A percentile compares a stretch with the other conserved stretches of the same genome.
Evolutionary conservation across 2,329 filamentous ascomycete genomes (phyloP).

Genomic region (Pyrenochaeta sp.): DNA sequence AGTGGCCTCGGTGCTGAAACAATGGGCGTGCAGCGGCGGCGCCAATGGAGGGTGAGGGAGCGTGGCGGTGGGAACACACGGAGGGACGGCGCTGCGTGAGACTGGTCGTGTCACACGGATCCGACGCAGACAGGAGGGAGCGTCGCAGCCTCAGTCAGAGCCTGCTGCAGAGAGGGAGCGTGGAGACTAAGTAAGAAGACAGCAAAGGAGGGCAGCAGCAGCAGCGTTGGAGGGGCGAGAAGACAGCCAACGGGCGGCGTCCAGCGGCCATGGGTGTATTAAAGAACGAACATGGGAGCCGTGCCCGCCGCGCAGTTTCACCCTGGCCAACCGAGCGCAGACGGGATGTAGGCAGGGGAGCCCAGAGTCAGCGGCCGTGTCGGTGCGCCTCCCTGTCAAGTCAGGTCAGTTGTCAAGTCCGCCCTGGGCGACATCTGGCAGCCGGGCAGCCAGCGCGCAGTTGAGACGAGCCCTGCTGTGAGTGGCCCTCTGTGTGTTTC

Average conservation of each 20-base stretch:
- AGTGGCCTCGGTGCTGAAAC: conserved; percentile 39
- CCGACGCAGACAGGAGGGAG: conserved; percentile 3
- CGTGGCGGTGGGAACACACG: conserved; percentile 28
- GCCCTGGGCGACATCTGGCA: conserved; percentile 7
- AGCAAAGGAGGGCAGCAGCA: too few relatives aligned
- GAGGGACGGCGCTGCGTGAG: conserved; percentile 26
- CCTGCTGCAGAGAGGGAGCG: conserved; percentile 3
- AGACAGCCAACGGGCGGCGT: conserved; percentile 6
- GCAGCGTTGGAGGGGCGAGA: conserved; percentile 2
- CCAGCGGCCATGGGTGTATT: conserved; percentile 8
- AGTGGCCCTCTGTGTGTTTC: conserved; percentile 10
- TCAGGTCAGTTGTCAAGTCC: conserved; percentile 5
- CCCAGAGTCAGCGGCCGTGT: conserved; percentile 16
- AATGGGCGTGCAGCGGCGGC: conserved; percentile 34
- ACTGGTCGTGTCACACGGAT: conserved; percentile 24
- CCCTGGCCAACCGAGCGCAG: conserved; percentile 13
- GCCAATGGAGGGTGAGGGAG: conserved; percentile 33
- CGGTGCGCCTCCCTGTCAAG: conserved; percentile 14
- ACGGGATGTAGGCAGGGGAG: conserved; percentile 6
- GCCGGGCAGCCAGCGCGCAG: too few relatives aligned
- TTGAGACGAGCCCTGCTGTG: conserved; percentile 1
- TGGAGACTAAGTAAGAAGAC: too few relatives aligned
- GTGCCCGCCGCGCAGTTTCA: conserved; percentile 21
- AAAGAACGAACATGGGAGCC: conserved; percentile 11
- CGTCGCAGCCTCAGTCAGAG: conserved; percentile 7